Base-by-base conservation (phyloP, 2,329 filamentous ascomycete genomes). In the Microascus cirrosus region DNA sequence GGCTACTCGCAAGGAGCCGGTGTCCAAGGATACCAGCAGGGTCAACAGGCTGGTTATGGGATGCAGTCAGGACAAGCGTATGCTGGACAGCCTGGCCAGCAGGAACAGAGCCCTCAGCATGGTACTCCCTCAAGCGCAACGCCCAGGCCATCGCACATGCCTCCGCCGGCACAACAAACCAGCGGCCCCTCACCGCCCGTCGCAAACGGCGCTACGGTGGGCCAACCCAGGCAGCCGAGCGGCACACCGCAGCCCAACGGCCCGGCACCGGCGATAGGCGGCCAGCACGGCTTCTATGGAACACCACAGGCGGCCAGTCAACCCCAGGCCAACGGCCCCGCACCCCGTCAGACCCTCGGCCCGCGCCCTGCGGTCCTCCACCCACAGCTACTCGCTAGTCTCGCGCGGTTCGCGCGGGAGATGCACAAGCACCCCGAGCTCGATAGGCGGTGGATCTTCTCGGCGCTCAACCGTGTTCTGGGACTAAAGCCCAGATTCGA, bases 401-500 rank as follows among this genome's bases (percentile, higher is more conserved):
- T 58, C 22, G 42, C 42, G 20, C 42, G 32, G 34, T 45, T 53
- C 52, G 56, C 35, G 48, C 25, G 36, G 35, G 56, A 45, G 13
- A 24, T 54, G 51, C n/a, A 51, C 50, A 53, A 48, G 12, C 50
- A 58, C 39, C 34, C 56, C 18, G 35, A 42, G 25, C 56, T 58
- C 35, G 56, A 58, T 18, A 34, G 45, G 34, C 56, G 56, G 15
- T 53, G 56, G 50, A 48, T 79, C 60, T 77, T 79, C 72, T 79
- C 77, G 7, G 78, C 78, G 13, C 68, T 81, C 60, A 80, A 79
- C 61, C 76, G 77, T 28, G 76, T 73, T 52, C 66, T 80, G 11
- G 77, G 77, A 0, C 70, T 81, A 53, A 74, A 78, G 60, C 70
- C 70, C 25, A 32, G 48, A 2, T 20, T 36, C 25, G 25, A 69